phyloP scores from a whole-genome alignment of 371 early-diverging fungal species.

The Mortierella sp. region DNA sequence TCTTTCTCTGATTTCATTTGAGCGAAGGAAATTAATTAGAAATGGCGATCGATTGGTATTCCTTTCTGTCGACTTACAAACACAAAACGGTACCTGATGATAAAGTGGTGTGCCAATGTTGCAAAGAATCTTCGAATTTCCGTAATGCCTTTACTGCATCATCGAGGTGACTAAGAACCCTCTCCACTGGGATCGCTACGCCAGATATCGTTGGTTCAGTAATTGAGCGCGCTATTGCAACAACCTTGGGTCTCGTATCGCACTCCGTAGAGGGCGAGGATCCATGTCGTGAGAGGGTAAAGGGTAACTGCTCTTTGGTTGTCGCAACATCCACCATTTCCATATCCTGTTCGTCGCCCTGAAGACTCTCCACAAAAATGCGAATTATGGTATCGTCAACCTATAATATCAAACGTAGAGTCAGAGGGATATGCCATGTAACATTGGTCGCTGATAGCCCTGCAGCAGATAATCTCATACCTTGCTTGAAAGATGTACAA shows the following conservation, averaged over 20 bases:
- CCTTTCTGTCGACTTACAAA: neutral
- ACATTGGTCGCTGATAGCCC: neutral
- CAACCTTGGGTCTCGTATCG: neutral
- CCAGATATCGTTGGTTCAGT: neutral
- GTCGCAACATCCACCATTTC: neutral
- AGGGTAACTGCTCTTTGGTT: neutral
- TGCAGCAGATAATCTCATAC: slow-evolving; percentile 8
- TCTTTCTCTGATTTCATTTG: neutral
- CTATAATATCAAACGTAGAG: neutral
- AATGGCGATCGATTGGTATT: neutral
- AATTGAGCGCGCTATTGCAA: neutral
- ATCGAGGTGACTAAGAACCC: neutral
- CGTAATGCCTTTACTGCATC: slow-evolving; percentile 24
- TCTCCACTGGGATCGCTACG: neutral
- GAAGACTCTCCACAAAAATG: slow-evolving; percentile 14
- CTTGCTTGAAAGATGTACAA: slow-evolving; percentile 24
- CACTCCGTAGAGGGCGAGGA: neutral
- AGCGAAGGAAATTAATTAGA: neutral
- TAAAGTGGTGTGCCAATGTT: slow-evolving; percentile 16
- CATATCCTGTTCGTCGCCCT: neutral
- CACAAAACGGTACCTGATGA: slow-evolving; percentile 10
- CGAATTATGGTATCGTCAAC: slow-evolving; percentile 5
- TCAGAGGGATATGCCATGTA: neutral
- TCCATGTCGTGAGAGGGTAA: neutral
- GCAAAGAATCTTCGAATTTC: slow-evolving; percentile 21